phyloP scores from a whole-genome alignment of 306 rosid species.

The Sphenostylis stenocarpa region DNA sequence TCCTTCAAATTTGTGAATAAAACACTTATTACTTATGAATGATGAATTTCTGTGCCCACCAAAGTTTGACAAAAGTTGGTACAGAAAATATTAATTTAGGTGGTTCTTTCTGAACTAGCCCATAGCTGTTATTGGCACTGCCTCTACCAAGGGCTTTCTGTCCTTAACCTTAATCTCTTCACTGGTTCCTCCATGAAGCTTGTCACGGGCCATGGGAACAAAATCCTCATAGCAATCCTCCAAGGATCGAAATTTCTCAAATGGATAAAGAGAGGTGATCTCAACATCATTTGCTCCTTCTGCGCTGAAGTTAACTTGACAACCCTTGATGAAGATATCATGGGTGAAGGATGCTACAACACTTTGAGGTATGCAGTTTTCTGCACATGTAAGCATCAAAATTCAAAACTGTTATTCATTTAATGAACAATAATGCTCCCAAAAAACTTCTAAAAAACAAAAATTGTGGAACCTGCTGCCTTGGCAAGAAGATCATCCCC shows the following conservation, averaged over 20 bases:
- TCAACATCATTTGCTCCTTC: conserved; percentile 51
- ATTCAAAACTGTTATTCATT: too few species aligned
- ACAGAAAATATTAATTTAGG: not conserved
- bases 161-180: conserved; percentile 8
- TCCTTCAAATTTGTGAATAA: not conserved
- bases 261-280: conserved; percentile 55
- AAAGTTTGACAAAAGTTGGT: not conserved
- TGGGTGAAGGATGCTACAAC: conserved; percentile 74
- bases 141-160: conserved; percentile 16
- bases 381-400: conserved; percentile 34
- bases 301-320: conserved; percentile 48
- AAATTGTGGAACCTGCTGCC: conserved; percentile 54
- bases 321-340: conserved; percentile 75
- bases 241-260: conserved; percentile 50
- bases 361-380: conserved; percentile 56
- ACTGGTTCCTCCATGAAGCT: not conserved
- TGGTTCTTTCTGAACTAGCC: not conserved
- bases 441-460: too few species aligned
- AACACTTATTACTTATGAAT: not conserved
- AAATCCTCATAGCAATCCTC: conserved; percentile 69
- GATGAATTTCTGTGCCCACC: not conserved
- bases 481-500: conserved; percentile 50
- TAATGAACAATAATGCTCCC: too few species aligned
- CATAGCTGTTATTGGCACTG: conserved; percentile 38
- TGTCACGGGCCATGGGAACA: conserved; percentile 27